A percentile compares a stretch with the other conserved stretches of the same genome.
Conservation (phyloP, 352 stramenopile genomes). For the Thalassiosira delicatula region DNA sequence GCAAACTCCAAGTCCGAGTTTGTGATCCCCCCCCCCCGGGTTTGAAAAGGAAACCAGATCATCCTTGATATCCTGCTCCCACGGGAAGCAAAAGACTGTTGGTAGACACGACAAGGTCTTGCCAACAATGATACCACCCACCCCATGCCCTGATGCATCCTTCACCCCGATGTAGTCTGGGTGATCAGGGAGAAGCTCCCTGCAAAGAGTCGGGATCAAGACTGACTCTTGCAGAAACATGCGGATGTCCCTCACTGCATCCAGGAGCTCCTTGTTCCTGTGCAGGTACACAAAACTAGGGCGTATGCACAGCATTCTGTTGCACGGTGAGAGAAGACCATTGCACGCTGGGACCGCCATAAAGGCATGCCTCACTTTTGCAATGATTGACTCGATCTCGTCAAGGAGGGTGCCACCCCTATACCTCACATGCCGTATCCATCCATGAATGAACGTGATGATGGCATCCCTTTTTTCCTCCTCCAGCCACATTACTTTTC, state of each 20-base stretch:
- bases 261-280: background rate
- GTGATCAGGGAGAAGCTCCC: background rate
- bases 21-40: conserved; percentile 16
- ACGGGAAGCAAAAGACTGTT: conserved; percentile 26
- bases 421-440: background rate
- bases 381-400: conserved; percentile 5
- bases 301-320: background rate
- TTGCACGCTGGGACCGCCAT: background rate
- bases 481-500: conserved; percentile 18
- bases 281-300: conserved; percentile 9
- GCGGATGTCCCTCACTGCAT: background rate
- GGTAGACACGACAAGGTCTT: background rate
- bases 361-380: conserved; percentile 18
- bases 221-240: conserved; percentile 1
- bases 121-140: conserved; percentile 30
- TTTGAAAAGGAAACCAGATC: background rate
- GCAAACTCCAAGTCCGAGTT: conserved; percentile 44
- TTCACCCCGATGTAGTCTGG: conserved; percentile 29
- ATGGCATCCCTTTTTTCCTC: background rate
- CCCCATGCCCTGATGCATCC: conserved; percentile 32
- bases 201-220: background rate
- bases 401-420: background rate
- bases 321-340: background rate
- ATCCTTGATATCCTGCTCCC: conserved; percentile 13
- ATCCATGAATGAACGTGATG: background rate